Evolutionary conservation across 164 flowering plant species (phyloP).

Genomic region (Magnolia officinalis): DNA sequence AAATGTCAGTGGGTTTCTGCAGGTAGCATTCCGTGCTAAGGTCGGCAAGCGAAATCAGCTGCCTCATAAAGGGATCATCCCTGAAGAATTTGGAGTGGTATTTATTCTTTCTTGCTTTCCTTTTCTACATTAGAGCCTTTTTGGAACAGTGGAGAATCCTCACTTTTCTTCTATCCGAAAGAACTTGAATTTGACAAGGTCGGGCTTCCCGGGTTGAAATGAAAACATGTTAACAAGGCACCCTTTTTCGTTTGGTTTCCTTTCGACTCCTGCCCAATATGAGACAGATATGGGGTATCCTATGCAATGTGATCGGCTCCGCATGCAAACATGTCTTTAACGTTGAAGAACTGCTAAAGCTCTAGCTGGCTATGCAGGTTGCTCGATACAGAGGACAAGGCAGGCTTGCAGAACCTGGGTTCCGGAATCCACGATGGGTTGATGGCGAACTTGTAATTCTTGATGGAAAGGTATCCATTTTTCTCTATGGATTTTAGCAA

Average conservation of each 20-base stretch:
- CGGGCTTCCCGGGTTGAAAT: background rate
- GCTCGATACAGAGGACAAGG: slow-evolving; percentile 99
- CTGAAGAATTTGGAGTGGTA: slow-evolving; percentile 99
- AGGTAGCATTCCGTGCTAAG: slow-evolving; percentile 98
- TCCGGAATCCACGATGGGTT: slow-evolving; percentile 89
- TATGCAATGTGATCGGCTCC: background rate
- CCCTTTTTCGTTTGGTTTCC: background rate
- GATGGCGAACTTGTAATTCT: slow-evolving; percentile 97
- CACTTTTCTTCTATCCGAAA: background rate
- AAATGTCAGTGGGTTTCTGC: slow-evolving; percentile 14
- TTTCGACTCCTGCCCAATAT: background rate
- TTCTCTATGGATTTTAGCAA: background rate
- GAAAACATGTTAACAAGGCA: background rate
- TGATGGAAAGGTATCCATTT: slow-evolving; percentile 76
- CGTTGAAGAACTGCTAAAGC: slow-evolving; percentile 9
- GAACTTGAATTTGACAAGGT: background rate
- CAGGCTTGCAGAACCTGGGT: slow-evolving; percentile 89
- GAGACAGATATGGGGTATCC: background rate
- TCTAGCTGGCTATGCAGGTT: slow-evolving; percentile 43
- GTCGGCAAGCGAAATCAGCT: slow-evolving; percentile 85
- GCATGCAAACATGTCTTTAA: background rate
- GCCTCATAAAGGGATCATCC: slow-evolving; percentile 91
- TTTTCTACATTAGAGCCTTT: background rate
- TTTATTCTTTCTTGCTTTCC: background rate
- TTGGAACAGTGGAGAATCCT: background rate